A percentile compares a stretch with the other conserved stretches of the same genome.
phyloP scores from a whole-genome alignment of 2,329 filamentous ascomycete genomes.

The Colletotrichum chrysophilum region DNA sequence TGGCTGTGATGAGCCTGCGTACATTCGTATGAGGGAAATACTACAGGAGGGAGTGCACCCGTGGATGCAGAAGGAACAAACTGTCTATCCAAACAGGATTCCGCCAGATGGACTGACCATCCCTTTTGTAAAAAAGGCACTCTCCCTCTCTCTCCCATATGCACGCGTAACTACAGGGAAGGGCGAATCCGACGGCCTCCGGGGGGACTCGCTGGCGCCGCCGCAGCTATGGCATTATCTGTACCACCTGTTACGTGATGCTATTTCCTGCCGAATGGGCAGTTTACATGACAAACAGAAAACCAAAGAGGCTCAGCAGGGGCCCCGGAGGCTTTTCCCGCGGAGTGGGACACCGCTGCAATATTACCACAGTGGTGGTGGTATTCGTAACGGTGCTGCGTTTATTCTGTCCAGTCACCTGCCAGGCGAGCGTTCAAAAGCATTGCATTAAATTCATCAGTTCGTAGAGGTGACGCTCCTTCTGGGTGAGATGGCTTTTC shows the following conservation, averaged over 20 bases:
- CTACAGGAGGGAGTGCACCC: not conserved
- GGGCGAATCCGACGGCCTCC: not conserved
- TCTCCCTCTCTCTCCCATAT: not conserved
- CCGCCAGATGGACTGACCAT: not conserved
- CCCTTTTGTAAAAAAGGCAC: not conserved
- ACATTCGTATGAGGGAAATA: not conserved
- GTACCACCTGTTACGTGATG: conserved; percentile 17
- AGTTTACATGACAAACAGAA: conserved; percentile 23
- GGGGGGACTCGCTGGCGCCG: not conserved
- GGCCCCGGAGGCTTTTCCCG: not conserved
- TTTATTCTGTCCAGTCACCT: not conserved
- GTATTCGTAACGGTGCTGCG: not conserved
- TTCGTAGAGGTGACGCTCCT: not conserved
- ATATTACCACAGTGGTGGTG: not conserved
- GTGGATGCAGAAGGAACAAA: not conserved
- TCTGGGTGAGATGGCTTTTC: not conserved
- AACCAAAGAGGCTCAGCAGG: conserved; percentile 2
- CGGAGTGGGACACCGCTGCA: not conserved
- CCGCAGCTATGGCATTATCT: conserved; percentile 16
- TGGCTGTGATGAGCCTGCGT: not conserved
- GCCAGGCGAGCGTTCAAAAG: not conserved
- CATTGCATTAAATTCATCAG: not conserved
- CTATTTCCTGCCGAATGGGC: conserved; percentile 12
- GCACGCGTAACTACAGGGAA: not conserved
- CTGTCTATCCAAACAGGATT: not conserved